Conservation (phyloP, 2,329 filamentous ascomycete genomes). For the Hymenoscyphus infarciens region DNA sequence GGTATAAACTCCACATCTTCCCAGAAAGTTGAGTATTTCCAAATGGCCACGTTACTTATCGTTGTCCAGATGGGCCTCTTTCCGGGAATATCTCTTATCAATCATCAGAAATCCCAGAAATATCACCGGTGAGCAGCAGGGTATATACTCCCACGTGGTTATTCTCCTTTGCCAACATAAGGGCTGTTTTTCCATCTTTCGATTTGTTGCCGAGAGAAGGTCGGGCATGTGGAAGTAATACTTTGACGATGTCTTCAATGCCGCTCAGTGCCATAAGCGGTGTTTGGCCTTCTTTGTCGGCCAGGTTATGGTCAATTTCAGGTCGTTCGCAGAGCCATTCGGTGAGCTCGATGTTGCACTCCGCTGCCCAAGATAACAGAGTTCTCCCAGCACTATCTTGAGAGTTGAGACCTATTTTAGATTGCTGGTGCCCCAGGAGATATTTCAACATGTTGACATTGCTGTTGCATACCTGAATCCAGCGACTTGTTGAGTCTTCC, state of each 20-base stretch:
- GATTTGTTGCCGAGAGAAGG: background rate
- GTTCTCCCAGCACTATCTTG: background rate
- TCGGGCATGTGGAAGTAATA: background rate
- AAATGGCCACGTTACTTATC: no score
- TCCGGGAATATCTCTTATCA: no score
- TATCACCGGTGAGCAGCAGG: no score
- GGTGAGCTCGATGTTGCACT: background rate
- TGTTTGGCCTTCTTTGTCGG: background rate
- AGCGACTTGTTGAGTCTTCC: background rate
- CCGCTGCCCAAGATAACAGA: background rate
- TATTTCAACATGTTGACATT: background rate
- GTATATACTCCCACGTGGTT: no score
- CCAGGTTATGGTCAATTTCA: background rate
- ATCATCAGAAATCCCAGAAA: no score
- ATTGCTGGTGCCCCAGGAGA: background rate
- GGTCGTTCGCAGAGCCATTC: background rate
- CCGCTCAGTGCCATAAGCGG: background rate
- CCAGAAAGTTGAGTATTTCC: no score
- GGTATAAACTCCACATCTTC: no score
- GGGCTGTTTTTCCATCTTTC: background rate
- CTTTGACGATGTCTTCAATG: background rate
- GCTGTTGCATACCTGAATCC: background rate
- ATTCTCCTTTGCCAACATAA: background rate
- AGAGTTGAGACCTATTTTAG: background rate
- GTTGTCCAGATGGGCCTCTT: no score